These are phyloP conservation scores for Leccinum longicurvipes DNA, from an alignment of 768 basidiomycete species.

Conservation along the genomic window DNA sequence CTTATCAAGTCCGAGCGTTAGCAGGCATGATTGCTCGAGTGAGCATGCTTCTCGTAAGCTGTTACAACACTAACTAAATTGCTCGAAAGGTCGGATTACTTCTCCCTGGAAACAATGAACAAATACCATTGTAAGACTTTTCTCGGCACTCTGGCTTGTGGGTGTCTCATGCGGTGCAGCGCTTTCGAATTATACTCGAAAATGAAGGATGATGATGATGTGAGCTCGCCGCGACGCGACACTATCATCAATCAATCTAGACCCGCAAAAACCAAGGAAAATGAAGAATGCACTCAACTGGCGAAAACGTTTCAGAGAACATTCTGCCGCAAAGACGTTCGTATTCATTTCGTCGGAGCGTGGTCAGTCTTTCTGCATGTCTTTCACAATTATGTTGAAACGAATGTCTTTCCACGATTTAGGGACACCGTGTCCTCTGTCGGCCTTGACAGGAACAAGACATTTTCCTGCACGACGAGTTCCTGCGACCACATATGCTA, in stretches of 20 bases:
- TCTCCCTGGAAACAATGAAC: conserved; percentile 38
- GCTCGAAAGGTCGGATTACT: conserved; percentile 39
- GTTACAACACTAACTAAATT: background rate
- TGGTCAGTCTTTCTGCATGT: conserved; percentile 31
- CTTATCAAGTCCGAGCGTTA: conserved; percentile 42
- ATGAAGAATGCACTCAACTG: conserved; percentile 18
- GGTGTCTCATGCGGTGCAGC: conserved; percentile 17
- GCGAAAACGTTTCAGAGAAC: conserved; percentile 32
- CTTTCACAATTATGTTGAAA: background rate
- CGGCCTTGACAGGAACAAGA: conserved; percentile 32
- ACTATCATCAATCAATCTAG: conserved; percentile 8
- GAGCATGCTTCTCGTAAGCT: background rate
- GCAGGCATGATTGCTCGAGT: conserved; percentile 45
- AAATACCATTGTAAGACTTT: conserved; percentile 36
- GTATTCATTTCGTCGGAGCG: conserved; percentile 43
- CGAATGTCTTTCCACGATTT: background rate
- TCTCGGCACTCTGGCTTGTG: background rate
- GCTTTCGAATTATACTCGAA: conserved; percentile 39
- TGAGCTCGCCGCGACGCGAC: conserved; percentile 3
- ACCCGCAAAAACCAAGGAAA: conserved; percentile 11
- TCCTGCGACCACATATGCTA: conserved; percentile 35
- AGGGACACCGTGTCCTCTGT: conserved; percentile 51
- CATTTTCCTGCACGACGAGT: conserved; percentile 31
- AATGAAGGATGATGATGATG: conserved; percentile 19
- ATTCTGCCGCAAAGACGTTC: conserved; percentile 34